Evolutionary conservation across 495 filamentous ascomycete species (phyloP).

Genomic region (Penicillium macrosclerotiorum): DNA sequence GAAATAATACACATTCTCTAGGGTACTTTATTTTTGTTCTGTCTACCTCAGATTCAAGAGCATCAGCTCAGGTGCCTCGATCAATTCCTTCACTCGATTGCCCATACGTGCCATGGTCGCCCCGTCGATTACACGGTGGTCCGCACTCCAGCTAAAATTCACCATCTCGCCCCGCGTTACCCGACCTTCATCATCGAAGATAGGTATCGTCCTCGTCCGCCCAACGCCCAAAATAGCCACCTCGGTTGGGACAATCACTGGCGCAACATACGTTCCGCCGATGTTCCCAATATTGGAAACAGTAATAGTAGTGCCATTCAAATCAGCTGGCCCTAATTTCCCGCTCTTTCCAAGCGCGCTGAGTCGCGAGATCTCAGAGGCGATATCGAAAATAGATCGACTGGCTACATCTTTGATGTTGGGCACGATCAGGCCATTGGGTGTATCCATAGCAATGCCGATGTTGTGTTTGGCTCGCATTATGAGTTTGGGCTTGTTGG

Average conservation of each 20-base stretch:
- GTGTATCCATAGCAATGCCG: slow-evolving; percentile 94
- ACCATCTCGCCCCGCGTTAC: slow-evolving; percentile 85
- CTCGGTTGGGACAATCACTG: slow-evolving; percentile 85
- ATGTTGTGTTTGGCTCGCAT: slow-evolving; percentile 88
- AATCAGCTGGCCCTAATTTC: slow-evolving; percentile 71
- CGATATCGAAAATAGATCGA: slow-evolving; percentile 72
- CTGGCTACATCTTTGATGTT: slow-evolving; percentile 82
- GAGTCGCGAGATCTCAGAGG: slow-evolving; percentile 71
- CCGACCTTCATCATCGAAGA: slow-evolving; percentile 79
- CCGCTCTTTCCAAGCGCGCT: slow-evolving; percentile 67
- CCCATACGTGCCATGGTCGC: slow-evolving; percentile 91
- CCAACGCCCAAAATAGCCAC: slow-evolving; percentile 92
- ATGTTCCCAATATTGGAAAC: slow-evolving; percentile 98
- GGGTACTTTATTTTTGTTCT: slow-evolving; percentile 10
- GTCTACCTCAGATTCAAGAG: slow-evolving; percentile 52
- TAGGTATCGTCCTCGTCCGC: slow-evolving; percentile 63
- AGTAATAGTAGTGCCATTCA: slow-evolving; percentile 87
- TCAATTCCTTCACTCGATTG: slow-evolving; percentile 66
- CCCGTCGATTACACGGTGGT: slow-evolving; percentile 93
- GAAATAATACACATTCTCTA: neutral
- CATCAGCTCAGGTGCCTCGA: slow-evolving; percentile 86
- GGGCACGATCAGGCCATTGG: slow-evolving; percentile 86
- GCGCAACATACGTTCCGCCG: slow-evolving; percentile 86
- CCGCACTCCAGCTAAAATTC: slow-evolving; percentile 95
- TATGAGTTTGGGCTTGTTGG: slow-evolving; percentile 65